Evolutionary conservation across 192 early-diverging fungal genomes (phyloP).

Genomic region (Coemansia reversa): DNA sequence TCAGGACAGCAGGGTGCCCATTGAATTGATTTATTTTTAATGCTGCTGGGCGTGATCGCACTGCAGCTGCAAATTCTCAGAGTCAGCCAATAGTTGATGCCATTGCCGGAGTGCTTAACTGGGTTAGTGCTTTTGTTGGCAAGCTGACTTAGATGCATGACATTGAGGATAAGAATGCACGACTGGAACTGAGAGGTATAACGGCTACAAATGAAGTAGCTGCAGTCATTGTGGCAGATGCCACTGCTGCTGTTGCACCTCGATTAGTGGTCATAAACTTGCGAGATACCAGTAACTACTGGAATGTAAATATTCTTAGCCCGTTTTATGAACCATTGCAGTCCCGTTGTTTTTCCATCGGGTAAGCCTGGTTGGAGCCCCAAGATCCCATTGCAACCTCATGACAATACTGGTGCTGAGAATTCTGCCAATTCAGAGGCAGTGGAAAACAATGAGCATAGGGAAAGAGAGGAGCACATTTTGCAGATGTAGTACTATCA

Average conservation of each 20-base stretch:
- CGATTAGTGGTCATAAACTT: background rate
- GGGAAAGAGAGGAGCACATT: background rate
- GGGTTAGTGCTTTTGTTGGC: too few species aligned
- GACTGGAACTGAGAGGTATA: too few species aligned
- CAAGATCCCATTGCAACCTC: background rate
- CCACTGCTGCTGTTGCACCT: background rate
- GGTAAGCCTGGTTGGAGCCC: background rate
- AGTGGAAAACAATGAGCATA: background rate
- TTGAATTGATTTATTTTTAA: too few species aligned
- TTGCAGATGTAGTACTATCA: background rate
- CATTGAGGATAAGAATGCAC: too few species aligned
- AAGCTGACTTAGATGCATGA: too few species aligned
- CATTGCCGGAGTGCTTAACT: too few species aligned
- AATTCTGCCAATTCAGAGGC: background rate
- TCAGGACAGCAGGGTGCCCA: too few species aligned
- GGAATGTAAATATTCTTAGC: background rate
- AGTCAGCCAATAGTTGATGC: too few species aligned
- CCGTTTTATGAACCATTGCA: background rate
- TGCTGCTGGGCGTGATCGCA: too few species aligned
- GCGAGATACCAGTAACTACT: background rate
- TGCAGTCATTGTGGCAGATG: background rate
- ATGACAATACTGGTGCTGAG: too few species aligned
- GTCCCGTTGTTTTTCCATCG: background rate
- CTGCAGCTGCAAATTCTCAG: too few species aligned
- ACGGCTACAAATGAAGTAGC: background rate